Conservation (phyloP, 192 early-diverging fungal genomes). For the Coemansia javaensis region DNA sequence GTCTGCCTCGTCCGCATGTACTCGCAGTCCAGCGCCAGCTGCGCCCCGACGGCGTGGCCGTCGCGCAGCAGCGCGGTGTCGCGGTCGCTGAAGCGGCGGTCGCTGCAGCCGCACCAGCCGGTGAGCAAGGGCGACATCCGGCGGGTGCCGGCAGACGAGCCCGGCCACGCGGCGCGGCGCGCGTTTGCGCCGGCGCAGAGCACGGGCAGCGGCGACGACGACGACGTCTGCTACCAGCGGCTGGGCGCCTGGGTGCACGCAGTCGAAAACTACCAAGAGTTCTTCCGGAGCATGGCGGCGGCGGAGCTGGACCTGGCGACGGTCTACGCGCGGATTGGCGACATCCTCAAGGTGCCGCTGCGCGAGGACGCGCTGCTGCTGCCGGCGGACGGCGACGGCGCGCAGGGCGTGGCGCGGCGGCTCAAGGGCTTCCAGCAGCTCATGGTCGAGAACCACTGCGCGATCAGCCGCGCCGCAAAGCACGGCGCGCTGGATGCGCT, state of each 20-base stretch:
- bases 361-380: conserved; percentile 27
- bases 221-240: conserved; percentile 42
- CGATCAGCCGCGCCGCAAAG: conserved; percentile 27
- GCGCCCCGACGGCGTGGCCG: neutral
- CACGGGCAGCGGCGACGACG: conserved; percentile 27
- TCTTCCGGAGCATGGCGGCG: conserved; percentile 44
- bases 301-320: conserved; percentile 47
- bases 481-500: conserved; percentile 16
- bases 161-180: conserved; percentile 1
- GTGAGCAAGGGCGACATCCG: conserved; percentile 50
- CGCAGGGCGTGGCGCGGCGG: conserved; percentile 19
- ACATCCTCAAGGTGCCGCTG: conserved; percentile 34
- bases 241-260: conserved; percentile 34
- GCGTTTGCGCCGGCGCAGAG: conserved; percentile 25
- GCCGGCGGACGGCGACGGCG: conserved; percentile 15
- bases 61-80: neutral
- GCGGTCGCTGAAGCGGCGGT: conserved; percentile 10
- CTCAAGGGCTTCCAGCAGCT: conserved; percentile 41
- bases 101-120: conserved; percentile 5
- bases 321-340: conserved; percentile 46
- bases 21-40: neutral
- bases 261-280: conserved; percentile 39
- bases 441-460: conserved; percentile 44
- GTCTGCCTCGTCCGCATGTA: too few species aligned
- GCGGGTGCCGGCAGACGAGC: conserved; percentile 8